Conservation (phyloP, 2,329 filamentous ascomycete genomes). For the Chaetomium sp. region DNA sequence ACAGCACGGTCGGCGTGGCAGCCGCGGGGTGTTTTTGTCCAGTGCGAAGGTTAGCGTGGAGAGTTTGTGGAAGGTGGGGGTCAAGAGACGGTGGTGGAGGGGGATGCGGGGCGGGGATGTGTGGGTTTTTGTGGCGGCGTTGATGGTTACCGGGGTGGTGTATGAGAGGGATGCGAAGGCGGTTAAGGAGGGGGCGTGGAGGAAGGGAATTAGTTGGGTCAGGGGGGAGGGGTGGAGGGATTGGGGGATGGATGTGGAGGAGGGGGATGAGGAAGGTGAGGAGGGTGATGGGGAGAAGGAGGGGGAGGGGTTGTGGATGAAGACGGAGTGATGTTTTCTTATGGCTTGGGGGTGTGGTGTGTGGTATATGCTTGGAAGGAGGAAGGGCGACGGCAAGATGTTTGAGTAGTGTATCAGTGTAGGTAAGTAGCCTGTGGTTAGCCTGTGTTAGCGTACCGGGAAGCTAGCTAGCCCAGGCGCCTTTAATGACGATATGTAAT, state of each 20-base stretch:
- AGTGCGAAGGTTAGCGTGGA: slow-evolving; percentile 72
- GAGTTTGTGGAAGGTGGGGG: slow-evolving; percentile 86
- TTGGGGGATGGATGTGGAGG: slow-evolving; percentile 47
- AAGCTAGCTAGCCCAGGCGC: too few species aligned
- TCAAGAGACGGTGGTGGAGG: slow-evolving; percentile 83
- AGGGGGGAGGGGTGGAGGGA: slow-evolving; percentile 71
- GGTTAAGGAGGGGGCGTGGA: slow-evolving; percentile 58
- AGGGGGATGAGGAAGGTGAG: slow-evolving; percentile 27
- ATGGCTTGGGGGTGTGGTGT: background rate
- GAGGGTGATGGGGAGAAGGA: slow-evolving; percentile 13
- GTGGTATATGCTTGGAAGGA: too few species aligned
- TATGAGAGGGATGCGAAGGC: slow-evolving; percentile 66
- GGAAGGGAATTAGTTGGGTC: slow-evolving; percentile 68
- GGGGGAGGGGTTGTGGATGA: background rate
- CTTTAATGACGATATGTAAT: too few species aligned
- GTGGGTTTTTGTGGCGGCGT: slow-evolving; percentile 69
- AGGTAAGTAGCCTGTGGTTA: too few species aligned
- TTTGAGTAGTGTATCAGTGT: too few species aligned
- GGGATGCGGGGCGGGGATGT: slow-evolving; percentile 79
- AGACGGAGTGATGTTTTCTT: background rate
- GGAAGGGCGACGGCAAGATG: too few species aligned
- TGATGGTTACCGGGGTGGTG: slow-evolving; percentile 71
- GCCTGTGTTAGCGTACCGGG: too few species aligned
- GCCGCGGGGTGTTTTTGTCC: slow-evolving; percentile 69
- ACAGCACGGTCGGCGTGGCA: slow-evolving; percentile 48